phyloP scores from a whole-genome alignment of 345 rosid species.

The Garcia nutans region DNA sequence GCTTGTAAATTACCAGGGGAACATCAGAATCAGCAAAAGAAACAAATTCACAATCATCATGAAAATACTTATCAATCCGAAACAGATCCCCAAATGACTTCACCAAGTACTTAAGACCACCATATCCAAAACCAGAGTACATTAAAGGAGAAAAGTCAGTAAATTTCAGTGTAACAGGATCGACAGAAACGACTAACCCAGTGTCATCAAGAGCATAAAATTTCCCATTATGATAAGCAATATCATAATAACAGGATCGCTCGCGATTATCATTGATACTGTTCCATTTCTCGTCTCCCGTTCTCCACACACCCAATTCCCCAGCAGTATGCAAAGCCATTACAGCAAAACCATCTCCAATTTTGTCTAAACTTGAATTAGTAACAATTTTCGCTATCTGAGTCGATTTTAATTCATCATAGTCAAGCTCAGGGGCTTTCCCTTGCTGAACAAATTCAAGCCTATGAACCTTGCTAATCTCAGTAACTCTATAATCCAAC shows the following conservation, averaged over 20 bases:
- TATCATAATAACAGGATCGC: background rate
- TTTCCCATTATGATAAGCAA: background rate
- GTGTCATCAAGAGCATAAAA: too few species aligned
- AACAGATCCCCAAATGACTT: constrained; percentile 23
- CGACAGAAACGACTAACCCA: constrained; percentile 14
- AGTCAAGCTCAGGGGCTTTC: background rate
- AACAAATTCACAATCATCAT: background rate
- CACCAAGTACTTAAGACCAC: constrained; percentile 27
- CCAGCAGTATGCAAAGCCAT: too few species aligned
- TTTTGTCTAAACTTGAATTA: too few species aligned
- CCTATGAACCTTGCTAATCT: constrained; percentile 18
- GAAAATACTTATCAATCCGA: constrained; percentile 17
- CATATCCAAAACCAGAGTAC: constrained; percentile 1
- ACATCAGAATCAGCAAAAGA: background rate
- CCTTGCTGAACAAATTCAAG: background rate
- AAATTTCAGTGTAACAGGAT: background rate
- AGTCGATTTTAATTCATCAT: background rate
- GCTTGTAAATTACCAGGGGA: constrained; percentile 10
- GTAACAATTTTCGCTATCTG: background rate
- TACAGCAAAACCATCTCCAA: too few species aligned
- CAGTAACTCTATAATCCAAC: constrained; percentile 21
- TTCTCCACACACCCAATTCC: too few species aligned
- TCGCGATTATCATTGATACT: too few species aligned
- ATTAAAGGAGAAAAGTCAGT: background rate
- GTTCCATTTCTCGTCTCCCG: too few species aligned